phyloP scores from a whole-genome alignment of 345 rosid genomes.

The Bruguiera sexangula region DNA sequence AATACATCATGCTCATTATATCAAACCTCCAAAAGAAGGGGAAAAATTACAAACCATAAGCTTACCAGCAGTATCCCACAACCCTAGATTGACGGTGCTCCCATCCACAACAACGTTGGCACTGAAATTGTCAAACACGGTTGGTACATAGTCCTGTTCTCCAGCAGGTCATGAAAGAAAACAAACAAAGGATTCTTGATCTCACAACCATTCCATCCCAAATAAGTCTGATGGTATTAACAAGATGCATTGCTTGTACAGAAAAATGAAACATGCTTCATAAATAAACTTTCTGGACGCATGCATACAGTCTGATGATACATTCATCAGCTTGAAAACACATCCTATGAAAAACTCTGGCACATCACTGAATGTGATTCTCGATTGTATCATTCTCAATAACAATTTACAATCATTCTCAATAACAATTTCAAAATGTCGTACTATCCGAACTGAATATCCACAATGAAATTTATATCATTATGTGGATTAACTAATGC shows the following conservation, averaged over 20 bases:
- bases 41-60: conserved; percentile 4
- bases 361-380: neutral
- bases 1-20: conserved; percentile 11
- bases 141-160: conserved; percentile 76
- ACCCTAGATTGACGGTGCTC: conserved; percentile 65
- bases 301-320: no score
- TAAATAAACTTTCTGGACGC: no score
- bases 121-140: conserved; percentile 82
- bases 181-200: neutral
- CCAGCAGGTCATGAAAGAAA: neutral
- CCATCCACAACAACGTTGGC: conserved; percentile 85
- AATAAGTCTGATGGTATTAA: neutral
- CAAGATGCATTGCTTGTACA: neutral
- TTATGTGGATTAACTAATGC: neutral
- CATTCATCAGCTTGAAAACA: no score
- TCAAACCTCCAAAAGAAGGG: neutral
- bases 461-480: neutral
- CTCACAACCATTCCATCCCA: neutral
- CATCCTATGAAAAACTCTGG: no score
- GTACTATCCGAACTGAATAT: neutral
- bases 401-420: neutral
- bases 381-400: neutral
- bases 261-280: no score
- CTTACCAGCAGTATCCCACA: conserved; percentile 87
- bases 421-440: neutral